These are phyloP conservation scores for Ramichloridium luteum DNA, from an alignment of 2,329 filamentous ascomycete genomes.

Conservation along the genomic window DNA sequence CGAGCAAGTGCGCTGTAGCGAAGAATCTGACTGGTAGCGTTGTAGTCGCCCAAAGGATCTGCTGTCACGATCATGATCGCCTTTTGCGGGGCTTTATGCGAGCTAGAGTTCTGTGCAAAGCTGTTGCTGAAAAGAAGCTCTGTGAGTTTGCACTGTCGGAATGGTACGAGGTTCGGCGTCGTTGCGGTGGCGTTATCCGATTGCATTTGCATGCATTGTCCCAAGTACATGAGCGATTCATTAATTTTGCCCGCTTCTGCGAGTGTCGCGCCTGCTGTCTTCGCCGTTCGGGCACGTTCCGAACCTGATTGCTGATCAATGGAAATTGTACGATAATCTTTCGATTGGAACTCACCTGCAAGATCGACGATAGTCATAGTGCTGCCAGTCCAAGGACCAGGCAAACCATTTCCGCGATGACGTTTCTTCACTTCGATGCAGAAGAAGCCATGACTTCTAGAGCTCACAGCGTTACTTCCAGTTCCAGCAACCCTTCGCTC, in stretches of 20 bases:
- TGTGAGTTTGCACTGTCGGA: slow-evolving; percentile 46
- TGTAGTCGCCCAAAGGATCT: slow-evolving; percentile 86
- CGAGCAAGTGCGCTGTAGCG: slow-evolving; percentile 86
- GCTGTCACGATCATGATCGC: slow-evolving; percentile 95
- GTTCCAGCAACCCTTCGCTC: slow-evolving; percentile 83
- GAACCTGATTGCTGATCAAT: slow-evolving; percentile 43
- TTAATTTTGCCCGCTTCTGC: slow-evolving; percentile 98
- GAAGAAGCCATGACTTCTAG: slow-evolving; percentile 91
- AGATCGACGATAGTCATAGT: slow-evolving; percentile 82
- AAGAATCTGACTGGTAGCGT: slow-evolving; percentile 90
- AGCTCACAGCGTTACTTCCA: slow-evolving; percentile 83
- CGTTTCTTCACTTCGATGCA: slow-evolving; percentile 89
- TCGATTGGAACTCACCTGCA: slow-evolving; percentile 45
- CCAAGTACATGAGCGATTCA: slow-evolving; percentile 94
- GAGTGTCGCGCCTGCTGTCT: slow-evolving; percentile 83
- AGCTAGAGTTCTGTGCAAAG: slow-evolving; percentile 21
- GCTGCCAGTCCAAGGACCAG: slow-evolving; percentile 59
- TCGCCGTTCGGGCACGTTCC: slow-evolving; percentile 82
- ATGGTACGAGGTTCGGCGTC: slow-evolving; percentile 55
- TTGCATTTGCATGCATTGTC: slow-evolving; percentile 93
- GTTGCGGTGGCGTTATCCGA: slow-evolving; percentile 58
- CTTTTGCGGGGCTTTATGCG: slow-evolving; percentile 61
- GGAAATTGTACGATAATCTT: background rate
- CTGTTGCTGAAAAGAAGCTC: slow-evolving; percentile 42
- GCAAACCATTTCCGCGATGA: slow-evolving; percentile 32